These are phyloP conservation scores for Oryza glumipatula DNA, from an alignment of 176 grass and related monocot species.

Conservation along the genomic window DNA sequence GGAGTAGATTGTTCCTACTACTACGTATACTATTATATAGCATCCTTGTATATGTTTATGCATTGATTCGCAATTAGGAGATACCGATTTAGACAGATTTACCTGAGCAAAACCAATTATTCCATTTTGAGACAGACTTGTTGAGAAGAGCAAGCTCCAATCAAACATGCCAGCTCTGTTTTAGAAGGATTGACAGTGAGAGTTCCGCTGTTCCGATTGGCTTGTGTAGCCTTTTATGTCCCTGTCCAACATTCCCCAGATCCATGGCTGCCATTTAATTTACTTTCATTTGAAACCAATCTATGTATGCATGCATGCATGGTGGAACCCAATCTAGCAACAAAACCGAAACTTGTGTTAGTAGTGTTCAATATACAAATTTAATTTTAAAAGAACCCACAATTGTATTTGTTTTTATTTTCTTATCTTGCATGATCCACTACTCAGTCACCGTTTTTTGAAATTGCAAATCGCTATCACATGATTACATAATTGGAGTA, in stretches of 20 bases:
- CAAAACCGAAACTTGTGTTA: neutral
- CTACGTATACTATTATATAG: neutral
- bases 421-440: neutral
- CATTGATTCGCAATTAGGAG: neutral
- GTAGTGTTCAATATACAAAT: neutral
- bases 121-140: neutral
- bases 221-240: conserved; percentile 4
- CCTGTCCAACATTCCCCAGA: conserved; percentile 30
- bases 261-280: conserved; percentile 8
- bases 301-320: neutral
- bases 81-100: neutral
- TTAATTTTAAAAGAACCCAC: neutral
- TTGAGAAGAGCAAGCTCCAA: neutral
- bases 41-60: neutral
- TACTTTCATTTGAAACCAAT: conserved; percentile 8
- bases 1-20: neutral
- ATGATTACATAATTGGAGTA: neutral
- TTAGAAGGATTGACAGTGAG: conserved; percentile 34
- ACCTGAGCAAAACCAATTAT: neutral
- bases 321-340: conserved; percentile 9
- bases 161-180: conserved; percentile 40
- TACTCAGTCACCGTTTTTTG: neutral
- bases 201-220: conserved; percentile 29
- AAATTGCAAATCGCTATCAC: neutral
- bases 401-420: neutral